Percentiles rank a stretch among this genome's conserved stretches.
These are phyloP conservation scores for Davidsoniella virescens DNA, from an alignment of 2,329 filamentous ascomycete genomes.

Conservation along the genomic window DNA sequence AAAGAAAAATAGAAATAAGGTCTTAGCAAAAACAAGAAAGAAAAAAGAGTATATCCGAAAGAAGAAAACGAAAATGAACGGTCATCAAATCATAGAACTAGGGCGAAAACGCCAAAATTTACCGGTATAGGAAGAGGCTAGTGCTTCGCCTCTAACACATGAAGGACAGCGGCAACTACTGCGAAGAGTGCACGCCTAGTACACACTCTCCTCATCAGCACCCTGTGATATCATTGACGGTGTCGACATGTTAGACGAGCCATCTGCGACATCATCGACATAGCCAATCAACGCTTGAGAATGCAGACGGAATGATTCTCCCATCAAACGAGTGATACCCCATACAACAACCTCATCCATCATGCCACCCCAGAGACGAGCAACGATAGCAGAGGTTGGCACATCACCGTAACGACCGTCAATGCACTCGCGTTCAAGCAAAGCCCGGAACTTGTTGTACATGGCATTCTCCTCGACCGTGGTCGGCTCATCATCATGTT, in stretches of 20 bases:
- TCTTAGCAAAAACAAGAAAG: conserved; percentile 20
- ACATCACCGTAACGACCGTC: conserved; percentile 49
- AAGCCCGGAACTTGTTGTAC: conserved; percentile 80
- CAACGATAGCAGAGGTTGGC: conserved; percentile 88
- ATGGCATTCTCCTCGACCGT: conserved; percentile 71
- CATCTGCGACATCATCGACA: conserved; percentile 59
- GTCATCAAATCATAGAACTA: background rate
- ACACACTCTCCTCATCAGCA: conserved; percentile 55
- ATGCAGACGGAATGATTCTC: conserved; percentile 93
- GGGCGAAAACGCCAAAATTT: conserved; percentile 9
- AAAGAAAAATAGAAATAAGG: conserved; percentile 23
- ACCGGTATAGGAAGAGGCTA: conserved; percentile 22
- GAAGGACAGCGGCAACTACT: background rate
- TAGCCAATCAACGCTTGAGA: conserved; percentile 89
- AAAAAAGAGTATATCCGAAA: conserved; percentile 15
- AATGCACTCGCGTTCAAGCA: conserved; percentile 45
- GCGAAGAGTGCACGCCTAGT: conserved; percentile 36
- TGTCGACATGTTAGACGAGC: conserved; percentile 51
- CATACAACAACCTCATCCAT: conserved; percentile 97
- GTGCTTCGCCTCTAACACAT: conserved; percentile 7
- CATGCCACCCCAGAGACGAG: conserved; percentile 92
- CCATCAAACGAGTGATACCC: conserved; percentile 94
- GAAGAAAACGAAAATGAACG: conserved; percentile 13
- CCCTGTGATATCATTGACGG: conserved; percentile 58
- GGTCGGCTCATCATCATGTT: conserved; percentile 85